phyloP scores from a whole-genome alignment of 1,139 yeast genomes.

The Meyerozyma sp. region DNA sequence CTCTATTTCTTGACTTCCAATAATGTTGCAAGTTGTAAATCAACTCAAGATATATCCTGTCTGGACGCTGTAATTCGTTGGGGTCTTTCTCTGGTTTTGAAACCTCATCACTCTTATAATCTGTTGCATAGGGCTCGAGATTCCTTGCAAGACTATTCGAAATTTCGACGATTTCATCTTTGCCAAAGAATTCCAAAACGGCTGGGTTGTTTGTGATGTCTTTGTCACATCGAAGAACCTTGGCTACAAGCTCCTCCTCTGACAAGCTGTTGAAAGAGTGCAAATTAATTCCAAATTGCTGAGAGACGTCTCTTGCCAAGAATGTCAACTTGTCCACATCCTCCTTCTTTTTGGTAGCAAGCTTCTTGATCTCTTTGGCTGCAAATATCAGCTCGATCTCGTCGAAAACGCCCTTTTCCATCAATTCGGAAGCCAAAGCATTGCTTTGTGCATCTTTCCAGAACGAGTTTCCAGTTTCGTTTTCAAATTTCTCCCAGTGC shows the following conservation, averaged over 20 bases:
- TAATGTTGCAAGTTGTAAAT: slow-evolving; percentile 72
- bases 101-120: slow-evolving; percentile 33
- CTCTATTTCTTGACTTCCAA: slow-evolving; percentile 77
- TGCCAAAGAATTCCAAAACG: slow-evolving; percentile 65
- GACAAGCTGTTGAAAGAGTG: slow-evolving; percentile 52
- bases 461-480: slow-evolving; percentile 53
- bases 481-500: slow-evolving; percentile 79
- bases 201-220: slow-evolving; percentile 52
- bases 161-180: slow-evolving; percentile 62
- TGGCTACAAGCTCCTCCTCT: slow-evolving; percentile 52
- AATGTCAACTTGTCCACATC: slow-evolving; percentile 52
- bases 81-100: slow-evolving; percentile 70
- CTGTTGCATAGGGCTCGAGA: slow-evolving; percentile 62
- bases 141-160: slow-evolving; percentile 58
- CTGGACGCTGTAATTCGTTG: slow-evolving; percentile 68
- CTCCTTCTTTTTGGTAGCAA: slow-evolving; percentile 44
- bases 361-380: slow-evolving; percentile 65
- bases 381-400: slow-evolving; percentile 74
- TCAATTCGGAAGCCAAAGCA: slow-evolving; percentile 52
- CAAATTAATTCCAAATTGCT: slow-evolving; percentile 73
- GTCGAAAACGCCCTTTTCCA: slow-evolving; percentile 67
- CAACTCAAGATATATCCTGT: slow-evolving; percentile 66
- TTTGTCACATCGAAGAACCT: slow-evolving; percentile 59
- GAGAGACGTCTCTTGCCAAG: slow-evolving; percentile 66
- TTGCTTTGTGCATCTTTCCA: slow-evolving; percentile 45